phyloP scores from a whole-genome alignment of 192 early-diverging fungal species.

The Rhizoclosmatium globosum region DNA sequence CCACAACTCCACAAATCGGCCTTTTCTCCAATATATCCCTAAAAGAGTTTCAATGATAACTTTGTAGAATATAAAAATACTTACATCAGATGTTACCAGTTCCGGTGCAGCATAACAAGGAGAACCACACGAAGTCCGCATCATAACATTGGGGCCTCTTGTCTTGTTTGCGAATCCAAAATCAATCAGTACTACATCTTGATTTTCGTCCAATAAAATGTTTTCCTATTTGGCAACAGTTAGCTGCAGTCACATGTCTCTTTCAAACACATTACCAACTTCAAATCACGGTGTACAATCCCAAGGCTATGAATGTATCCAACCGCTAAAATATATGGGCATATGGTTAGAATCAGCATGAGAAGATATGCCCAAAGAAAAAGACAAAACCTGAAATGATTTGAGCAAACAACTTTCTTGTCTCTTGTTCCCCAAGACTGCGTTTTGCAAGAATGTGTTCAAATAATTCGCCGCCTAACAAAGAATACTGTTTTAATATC shows the following conservation, averaged over 20 bases:
- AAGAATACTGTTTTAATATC: constrained; percentile 74
- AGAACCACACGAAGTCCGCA: constrained; percentile 95
- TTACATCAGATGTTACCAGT: constrained; percentile 91
- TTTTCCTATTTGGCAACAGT: constrained; percentile 76
- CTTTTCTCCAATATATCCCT: constrained; percentile 93
- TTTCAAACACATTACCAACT: constrained; percentile 68
- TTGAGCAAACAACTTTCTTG: constrained; percentile 93
- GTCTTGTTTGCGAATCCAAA: constrained; percentile 96
- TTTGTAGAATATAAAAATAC: constrained; percentile 2
- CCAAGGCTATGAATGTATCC: constrained; percentile 89
- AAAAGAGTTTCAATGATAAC: not conserved
- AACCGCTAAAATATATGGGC: constrained; percentile 62
- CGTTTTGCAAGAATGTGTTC: constrained; percentile 89
- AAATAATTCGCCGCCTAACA: constrained; percentile 92
- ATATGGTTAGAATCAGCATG: not conserved
- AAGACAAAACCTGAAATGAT: constrained; percentile 73
- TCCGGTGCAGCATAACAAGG: constrained; percentile 99
- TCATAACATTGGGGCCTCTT: constrained; percentile 61
- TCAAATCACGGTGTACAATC: constrained; percentile 97
- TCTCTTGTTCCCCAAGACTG: constrained; percentile 90
- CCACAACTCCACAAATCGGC: constrained; percentile 99
- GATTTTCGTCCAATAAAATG: constrained; percentile 82
- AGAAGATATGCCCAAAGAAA: not conserved
- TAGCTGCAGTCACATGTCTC: constrained; percentile 26
- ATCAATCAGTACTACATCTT: constrained; percentile 95